Evolutionary conservation across 2,329 filamentous ascomycete genomes (phyloP), one percentile per base, ranked within the genome.

Genomic region (Aureobasidium sp.): DNA sequence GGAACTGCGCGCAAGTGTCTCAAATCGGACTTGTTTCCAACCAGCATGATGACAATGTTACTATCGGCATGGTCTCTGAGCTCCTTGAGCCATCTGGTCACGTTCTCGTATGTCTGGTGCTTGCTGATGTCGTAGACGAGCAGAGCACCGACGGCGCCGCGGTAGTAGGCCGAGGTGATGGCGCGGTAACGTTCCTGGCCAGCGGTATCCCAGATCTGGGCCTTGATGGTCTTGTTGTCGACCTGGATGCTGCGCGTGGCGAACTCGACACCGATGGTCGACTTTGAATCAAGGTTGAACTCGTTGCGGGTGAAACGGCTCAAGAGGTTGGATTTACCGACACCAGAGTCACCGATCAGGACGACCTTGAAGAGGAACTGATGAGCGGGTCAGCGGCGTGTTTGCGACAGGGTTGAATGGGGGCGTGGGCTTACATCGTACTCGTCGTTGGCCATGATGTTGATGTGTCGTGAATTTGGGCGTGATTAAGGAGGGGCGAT

Each of bases 281-380:
- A 97, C 83, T 98, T 97, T 72, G 91, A 95, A 76, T 98, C 93
- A 62, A 97, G 82, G 77, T 97, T 97, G 86, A 98, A 98, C 77
- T 98, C 93, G 74, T 98, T 97, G 71, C 93, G 90, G 65, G 93
- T 97, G 83, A 98, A 98, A 75, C 94, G 88, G 77, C 90, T 96
- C 76, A 98, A 81, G 66, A 98, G 88, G 78, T 98, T 98, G 79
- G 93, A 98, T 81, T 98, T 98, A 79, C 93, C 93, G 75, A 98
- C 93, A 67, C 93, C 93, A 63, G 90, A 96, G 78, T 98, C 93
- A 83, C 93, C 93, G 71, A 98, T 98, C 73, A 98, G 80, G 71
- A 98, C 93, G 70, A 97, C 91, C 87, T 98, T 97, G 84, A 98
- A 98, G 70, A 97, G 89, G 73, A 97, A 97, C 90, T 96, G 72